phyloP scores from a whole-genome alignment of 352 stramenopile species.

The Hyaloperonospora arabidopsidis region DNA sequence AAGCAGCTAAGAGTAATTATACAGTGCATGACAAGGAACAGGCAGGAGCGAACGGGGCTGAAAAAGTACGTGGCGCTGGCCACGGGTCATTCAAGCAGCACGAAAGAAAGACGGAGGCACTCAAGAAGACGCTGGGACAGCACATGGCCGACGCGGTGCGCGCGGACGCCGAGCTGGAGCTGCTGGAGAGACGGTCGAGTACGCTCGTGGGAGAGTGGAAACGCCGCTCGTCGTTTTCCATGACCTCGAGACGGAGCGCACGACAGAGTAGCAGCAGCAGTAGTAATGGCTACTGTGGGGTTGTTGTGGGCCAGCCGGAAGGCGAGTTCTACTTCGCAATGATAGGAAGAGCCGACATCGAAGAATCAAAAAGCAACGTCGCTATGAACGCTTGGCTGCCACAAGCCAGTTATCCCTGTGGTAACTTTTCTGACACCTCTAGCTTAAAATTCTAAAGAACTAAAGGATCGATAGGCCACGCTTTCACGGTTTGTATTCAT shows the following conservation, averaged over 20 bases:
- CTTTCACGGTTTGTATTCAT: conserved; percentile 25
- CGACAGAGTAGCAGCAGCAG: no score
- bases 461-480: conserved; percentile 21
- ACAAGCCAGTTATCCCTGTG: conserved; percentile 13
- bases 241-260: not conserved
- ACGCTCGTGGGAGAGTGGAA: conserved; percentile 41
- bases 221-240: conserved; percentile 29
- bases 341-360: conserved; percentile 18
- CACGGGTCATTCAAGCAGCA: conserved; percentile 25
- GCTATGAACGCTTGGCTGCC: conserved; percentile 18
- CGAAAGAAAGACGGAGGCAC: conserved; percentile 32
- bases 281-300: conserved; percentile 1
- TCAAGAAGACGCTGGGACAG: conserved; percentile 51
- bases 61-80: conserved; percentile 53
- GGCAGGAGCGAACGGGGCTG: conserved; percentile 46
- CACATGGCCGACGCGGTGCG: conserved; percentile 46
- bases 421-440: conserved; percentile 21
- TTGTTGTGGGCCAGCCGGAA: no score
- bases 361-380: conserved; percentile 20
- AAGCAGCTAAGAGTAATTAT: no score
- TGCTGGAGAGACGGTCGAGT: conserved; percentile 49
- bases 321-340: conserved; percentile 19
- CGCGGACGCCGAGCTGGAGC: conserved; percentile 45
- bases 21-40: no score
- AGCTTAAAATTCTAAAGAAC: conserved; percentile 18